Base-by-base conservation (phyloP, 352 stramenopile genomes). In the Pythium plurisporium region DNA sequence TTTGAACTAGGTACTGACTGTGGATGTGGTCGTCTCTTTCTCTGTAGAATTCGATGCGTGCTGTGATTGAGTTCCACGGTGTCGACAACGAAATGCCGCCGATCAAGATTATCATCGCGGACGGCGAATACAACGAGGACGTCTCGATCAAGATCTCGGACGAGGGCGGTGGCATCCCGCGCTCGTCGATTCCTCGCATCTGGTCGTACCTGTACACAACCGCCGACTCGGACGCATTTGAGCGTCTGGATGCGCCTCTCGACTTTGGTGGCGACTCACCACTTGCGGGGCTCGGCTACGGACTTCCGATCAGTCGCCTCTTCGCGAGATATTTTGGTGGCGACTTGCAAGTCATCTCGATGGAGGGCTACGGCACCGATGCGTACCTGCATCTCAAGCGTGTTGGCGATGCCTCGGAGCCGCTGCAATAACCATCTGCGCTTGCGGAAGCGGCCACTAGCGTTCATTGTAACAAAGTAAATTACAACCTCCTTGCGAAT, bases 181-280 rank as follows among this genome's bases (percentile, higher is more conserved):
- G 98, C 37, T 98, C 88, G 38, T 97, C 99, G 14, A 96, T 99
- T 65, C 96, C 95, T 31, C 91, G 96, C 38, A 99, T 99, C 64
- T 99, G 97, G 96, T 98, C 87, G 49, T 99, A 99, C 77, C 76
- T 99, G 10, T 99, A 99, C 76, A 99, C 97, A 30, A 99, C 98
- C 0, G 97, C 96, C 8, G 94, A 99, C 72, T 92, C 94, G n/a
- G 70, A 95, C 48, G 91, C 82, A 20, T 97, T 95, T 57, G 95
- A 92, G 61, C 84, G 88, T 2, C 66, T 98, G 20, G 89, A 94
- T 34, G 87, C 85, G 5, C 79, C 82, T 38, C 86, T 93, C 61
- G 86, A 95, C 65, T 95, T 93, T 47, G 84, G 85, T 26, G 80
- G 81, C 26, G 87, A 96, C 45, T 91, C 82, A 14, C 95, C 95